phyloP scores from a whole-genome alignment of 495 filamentous ascomycete species.

The Entonaema liquescens region DNA sequence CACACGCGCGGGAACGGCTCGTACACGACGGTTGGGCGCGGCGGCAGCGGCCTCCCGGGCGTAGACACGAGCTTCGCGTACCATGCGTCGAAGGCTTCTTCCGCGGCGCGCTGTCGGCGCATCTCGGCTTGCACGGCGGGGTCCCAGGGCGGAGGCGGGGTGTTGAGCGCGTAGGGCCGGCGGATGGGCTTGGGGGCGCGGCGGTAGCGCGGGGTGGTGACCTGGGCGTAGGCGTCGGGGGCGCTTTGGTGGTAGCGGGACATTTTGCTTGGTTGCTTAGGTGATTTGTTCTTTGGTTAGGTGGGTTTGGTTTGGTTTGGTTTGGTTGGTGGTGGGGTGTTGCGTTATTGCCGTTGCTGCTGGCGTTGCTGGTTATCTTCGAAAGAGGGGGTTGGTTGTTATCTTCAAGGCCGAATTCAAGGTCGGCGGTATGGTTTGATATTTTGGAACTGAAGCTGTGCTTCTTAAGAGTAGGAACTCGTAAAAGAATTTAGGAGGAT shows the following conservation, averaged over 20 bases:
- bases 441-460: neutral
- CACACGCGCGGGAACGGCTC: too few relatives aligned
- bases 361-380: too few relatives aligned
- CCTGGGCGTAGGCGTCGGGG: constrained; percentile 7
- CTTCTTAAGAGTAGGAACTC: neutral
- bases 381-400: too few relatives aligned
- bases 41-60: neutral
- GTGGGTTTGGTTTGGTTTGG: neutral
- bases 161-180: constrained; percentile 26
- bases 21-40: too few relatives aligned
- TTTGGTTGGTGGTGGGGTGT: neutral
- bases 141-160: constrained; percentile 11
- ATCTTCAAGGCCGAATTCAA: neutral
- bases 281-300: neutral
- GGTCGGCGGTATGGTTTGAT: neutral
- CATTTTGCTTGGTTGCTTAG: neutral
- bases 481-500: neutral
- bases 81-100: neutral
- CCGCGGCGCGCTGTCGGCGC: neutral
- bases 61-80: neutral
- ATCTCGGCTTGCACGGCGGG: too few relatives aligned
- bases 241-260: neutral
- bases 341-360: neutral
- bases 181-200: neutral
- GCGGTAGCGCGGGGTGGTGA: neutral